These are phyloP conservation scores for Nakaseomyces nivariensis DNA, from an alignment of 1,139 yeast species.

Conservation along the genomic window DNA sequence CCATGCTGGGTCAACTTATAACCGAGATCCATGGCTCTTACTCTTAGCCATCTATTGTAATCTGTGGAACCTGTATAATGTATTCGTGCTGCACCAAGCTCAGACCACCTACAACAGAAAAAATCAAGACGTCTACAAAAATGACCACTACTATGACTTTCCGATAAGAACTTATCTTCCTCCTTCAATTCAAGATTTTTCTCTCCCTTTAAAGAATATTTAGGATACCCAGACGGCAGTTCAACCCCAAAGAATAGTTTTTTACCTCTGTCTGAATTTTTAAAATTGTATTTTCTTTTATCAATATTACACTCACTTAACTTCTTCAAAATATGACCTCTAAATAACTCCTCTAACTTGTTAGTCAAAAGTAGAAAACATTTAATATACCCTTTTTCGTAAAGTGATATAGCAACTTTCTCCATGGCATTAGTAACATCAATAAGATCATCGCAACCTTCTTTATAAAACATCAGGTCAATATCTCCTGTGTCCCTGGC, in stretches of 20 bases:
- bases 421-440: constrained; percentile 28
- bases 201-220: constrained; percentile 7
- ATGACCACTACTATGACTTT: constrained; percentile 13
- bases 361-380: constrained; percentile 23
- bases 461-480: constrained; percentile 44
- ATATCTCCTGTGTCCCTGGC: constrained; percentile 44
- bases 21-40: constrained; percentile 38
- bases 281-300: constrained; percentile 2
- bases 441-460: constrained; percentile 26
- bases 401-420: constrained; percentile 24
- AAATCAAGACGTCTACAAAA: constrained; percentile 50
- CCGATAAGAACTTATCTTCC: constrained; percentile 19
- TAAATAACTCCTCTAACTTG: constrained; percentile 11
- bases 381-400: constrained; percentile 24
- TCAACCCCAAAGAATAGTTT: constrained; percentile 31
- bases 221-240: constrained; percentile 13
- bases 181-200: constrained; percentile 10
- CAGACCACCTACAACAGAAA: constrained; percentile 40
- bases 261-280: constrained; percentile 13
- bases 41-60: constrained; percentile 43
- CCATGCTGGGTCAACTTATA: constrained; percentile 43
- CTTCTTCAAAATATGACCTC: constrained; percentile 9
- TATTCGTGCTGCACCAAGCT: constrained; percentile 43
- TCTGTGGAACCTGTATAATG: constrained; percentile 53
- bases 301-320: constrained; percentile 7